phyloP scores from a whole-genome alignment of 805 yeast species.

The Kodamaea sagamina region DNA sequence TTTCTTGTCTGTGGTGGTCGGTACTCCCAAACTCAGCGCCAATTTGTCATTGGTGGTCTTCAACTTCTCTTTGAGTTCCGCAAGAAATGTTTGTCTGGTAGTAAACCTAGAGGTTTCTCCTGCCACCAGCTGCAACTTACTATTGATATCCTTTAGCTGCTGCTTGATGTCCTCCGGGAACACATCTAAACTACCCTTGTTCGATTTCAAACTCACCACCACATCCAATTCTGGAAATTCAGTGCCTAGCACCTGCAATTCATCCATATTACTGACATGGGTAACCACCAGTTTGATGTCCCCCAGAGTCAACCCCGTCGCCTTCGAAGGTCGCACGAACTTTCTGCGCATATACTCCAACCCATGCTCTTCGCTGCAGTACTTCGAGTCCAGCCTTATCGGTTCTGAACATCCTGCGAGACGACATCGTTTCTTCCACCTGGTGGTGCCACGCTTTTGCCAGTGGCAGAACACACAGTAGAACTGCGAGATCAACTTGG shows the following conservation, averaged over 20 bases:
- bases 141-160: slow-evolving; percentile 22
- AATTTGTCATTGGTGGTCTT: slow-evolving; percentile 40
- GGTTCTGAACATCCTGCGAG: slow-evolving; percentile 57
- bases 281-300: slow-evolving; percentile 28
- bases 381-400: slow-evolving; percentile 58
- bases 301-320: slow-evolving; percentile 14
- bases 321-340: slow-evolving; percentile 21
- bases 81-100: slow-evolving; percentile 24
- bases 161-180: slow-evolving; percentile 23
- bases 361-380: slow-evolving; percentile 78
- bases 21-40: slow-evolving; percentile 4
- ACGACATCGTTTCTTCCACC: slow-evolving; percentile 80
- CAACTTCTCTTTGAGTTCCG: slow-evolving; percentile 37
- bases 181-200: slow-evolving; percentile 15
- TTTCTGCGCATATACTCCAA: slow-evolving; percentile 36
- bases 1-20: slow-evolving; percentile 12
- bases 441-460: slow-evolving; percentile 51
- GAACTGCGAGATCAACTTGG: slow-evolving; percentile 60
- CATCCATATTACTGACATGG: slow-evolving; percentile 21
- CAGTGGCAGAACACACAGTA: slow-evolving; percentile 74
- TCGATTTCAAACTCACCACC: slow-evolving; percentile 24
- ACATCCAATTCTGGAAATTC: slow-evolving; percentile 46
- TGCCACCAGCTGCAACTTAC: slow-evolving; percentile 19
- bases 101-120: slow-evolving; percentile 16
- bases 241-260: slow-evolving; percentile 30